phyloP scores from a whole-genome alignment of 2,329 filamentous ascomycete species.

The Dryadomyces sulphureus region DNA sequence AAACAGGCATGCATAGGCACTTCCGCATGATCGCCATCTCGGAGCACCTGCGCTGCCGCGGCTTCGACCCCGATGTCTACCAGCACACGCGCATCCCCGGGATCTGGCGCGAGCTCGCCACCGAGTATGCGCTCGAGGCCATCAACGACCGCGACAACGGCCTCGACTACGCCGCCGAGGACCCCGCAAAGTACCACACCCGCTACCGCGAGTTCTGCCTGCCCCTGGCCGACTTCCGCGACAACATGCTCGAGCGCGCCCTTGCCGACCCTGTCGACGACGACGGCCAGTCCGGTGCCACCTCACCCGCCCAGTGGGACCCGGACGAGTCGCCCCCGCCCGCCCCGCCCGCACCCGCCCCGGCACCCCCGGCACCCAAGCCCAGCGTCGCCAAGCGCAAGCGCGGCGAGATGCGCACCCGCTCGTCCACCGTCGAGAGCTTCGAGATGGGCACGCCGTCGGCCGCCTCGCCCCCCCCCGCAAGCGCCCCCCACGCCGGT shows the following conservation, averaged over 20 bases:
- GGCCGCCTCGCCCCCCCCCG: constrained; percentile 8
- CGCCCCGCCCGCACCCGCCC: not conserved
- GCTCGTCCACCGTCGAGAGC: constrained; percentile 12
- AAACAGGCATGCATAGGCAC: constrained; percentile 74
- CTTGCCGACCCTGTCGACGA: constrained; percentile 4
- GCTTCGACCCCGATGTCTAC: constrained; percentile 53
- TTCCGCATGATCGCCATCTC: constrained; percentile 83
- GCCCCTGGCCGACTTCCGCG: constrained; percentile 10
- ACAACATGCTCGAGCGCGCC: constrained; percentile 10
- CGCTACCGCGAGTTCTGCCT: constrained; percentile 13
- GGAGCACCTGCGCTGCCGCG: constrained; percentile 65
- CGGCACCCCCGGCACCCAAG: not conserved
- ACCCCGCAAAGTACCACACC: constrained; percentile 1
- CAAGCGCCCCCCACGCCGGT: not conserved
- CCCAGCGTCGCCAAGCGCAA: constrained; percentile 9
- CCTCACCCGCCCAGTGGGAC: constrained; percentile 12
- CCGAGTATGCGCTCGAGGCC: constrained; percentile 75
- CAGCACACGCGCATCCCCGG: constrained; percentile 77
- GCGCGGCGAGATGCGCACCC: constrained; percentile 9
- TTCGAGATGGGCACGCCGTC: constrained; percentile 7
- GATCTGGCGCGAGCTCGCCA: constrained; percentile 78
- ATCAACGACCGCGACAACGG: constrained; percentile 44
- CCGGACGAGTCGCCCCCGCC: constrained; percentile 7
- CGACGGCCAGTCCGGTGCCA: constrained; percentile 4
- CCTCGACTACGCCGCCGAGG: constrained; percentile 10